phyloP scores from a whole-genome alignment of 2,329 filamentous ascomycete genomes.

The Microdochium paspali region DNA sequence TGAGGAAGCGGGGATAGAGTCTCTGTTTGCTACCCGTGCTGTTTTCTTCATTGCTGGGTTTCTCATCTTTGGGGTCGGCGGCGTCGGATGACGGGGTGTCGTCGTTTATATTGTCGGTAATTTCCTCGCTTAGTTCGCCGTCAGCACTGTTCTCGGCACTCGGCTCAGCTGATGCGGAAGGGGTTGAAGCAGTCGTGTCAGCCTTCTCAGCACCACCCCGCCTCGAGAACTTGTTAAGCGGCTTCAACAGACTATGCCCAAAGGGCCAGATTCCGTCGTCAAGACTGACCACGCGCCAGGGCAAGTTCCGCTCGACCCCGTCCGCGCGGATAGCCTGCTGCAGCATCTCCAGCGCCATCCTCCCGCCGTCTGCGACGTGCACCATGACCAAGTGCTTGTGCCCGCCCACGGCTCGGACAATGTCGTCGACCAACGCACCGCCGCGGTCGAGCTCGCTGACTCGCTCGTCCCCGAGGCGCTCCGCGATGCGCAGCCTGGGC shows the following conservation, averaged over 20 bases:
- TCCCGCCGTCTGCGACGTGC: slow-evolving; percentile 20
- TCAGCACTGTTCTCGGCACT: background rate
- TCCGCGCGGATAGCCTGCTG: slow-evolving; percentile 29
- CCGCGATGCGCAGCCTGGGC: slow-evolving; percentile 11
- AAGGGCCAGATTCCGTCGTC: slow-evolving; percentile 18
- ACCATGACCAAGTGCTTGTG: slow-evolving; percentile 23
- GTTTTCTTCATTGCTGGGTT: background rate
- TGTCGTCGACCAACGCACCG: slow-evolving; percentile 12
- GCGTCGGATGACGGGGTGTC: background rate
- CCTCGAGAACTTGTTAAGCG: no score
- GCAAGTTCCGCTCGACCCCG: slow-evolving; percentile 27
- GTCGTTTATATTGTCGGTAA: background rate
- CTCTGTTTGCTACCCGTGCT: slow-evolving; percentile 20
- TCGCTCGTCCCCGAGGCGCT: slow-evolving; percentile 5
- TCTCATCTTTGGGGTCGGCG: background rate
- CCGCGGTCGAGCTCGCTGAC: slow-evolving; percentile 11
- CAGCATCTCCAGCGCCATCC: slow-evolving; percentile 23
- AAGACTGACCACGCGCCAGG: slow-evolving; percentile 23
- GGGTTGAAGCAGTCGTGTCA: background rate
- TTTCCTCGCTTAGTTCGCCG: background rate
- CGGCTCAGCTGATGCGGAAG: background rate
- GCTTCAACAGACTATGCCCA: slow-evolving; percentile 14
- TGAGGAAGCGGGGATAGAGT: slow-evolving; percentile 36
- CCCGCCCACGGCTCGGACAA: slow-evolving; percentile 9
- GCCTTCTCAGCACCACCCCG: no score